These are phyloP conservation scores for Pythium aquatile DNA, from an alignment of 352 stramenopile genomes.

Conservation along the genomic window DNA sequence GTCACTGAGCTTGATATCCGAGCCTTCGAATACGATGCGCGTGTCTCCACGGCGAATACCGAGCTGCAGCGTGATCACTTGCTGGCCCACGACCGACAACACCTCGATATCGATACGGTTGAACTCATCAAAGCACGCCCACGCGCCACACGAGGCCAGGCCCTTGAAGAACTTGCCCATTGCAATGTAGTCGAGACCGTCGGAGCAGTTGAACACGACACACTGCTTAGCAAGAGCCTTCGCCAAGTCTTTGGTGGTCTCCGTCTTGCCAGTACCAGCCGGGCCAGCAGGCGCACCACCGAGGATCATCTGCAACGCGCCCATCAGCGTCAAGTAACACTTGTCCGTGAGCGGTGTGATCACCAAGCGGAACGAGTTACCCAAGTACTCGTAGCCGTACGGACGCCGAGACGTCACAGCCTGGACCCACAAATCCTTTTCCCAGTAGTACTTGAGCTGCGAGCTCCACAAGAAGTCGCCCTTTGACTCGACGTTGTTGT, in stretches of 20 bases:
- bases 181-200: constrained; percentile 93
- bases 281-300: constrained; percentile 91
- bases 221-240: constrained; percentile 95
- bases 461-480: constrained; percentile 88
- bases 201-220: constrained; percentile 94
- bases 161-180: constrained; percentile 96
- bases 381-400: constrained; percentile 97
- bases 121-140: constrained; percentile 91
- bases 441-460: constrained; percentile 94
- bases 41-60: constrained; percentile 78
- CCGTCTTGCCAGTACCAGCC: constrained; percentile 93
- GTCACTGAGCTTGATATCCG: constrained; percentile 92
- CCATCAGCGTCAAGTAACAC: constrained; percentile 96
- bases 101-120: constrained; percentile 91
- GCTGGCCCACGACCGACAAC: constrained; percentile 84
- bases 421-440: constrained; percentile 86
- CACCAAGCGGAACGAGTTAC: constrained; percentile 94
- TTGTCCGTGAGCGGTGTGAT: constrained; percentile 97
- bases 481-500: constrained; percentile 87
- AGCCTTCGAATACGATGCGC: constrained; percentile 94
- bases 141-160: constrained; percentile 91
- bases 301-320: constrained; percentile 94
- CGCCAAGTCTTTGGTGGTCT: constrained; percentile 94
- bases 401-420: constrained; percentile 88
- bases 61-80: constrained; percentile 92